These are phyloP conservation scores for Corymbia citriodora DNA, from an alignment of 441 rosid genomes.

Conservation along the genomic window DNA sequence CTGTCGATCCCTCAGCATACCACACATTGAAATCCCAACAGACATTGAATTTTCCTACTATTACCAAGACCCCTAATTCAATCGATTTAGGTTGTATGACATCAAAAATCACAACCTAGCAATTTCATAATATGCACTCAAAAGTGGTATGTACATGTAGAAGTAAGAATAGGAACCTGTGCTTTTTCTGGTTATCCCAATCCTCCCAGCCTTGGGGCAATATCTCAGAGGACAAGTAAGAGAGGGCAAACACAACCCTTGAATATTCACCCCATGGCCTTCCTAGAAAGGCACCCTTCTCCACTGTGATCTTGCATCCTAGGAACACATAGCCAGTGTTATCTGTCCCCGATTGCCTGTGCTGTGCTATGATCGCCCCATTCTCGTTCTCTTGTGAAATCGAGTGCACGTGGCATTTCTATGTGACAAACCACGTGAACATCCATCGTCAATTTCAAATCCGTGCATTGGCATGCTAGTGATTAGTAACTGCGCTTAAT, in stretches of 20 bases:
- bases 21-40: background rate
- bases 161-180: conserved; percentile 18
- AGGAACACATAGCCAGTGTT: conserved; percentile 59
- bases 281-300: conserved; percentile 43
- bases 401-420: conserved; percentile 59
- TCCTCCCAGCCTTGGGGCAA: conserved; percentile 61
- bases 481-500: background rate
- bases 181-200: conserved; percentile 32
- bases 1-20: background rate
- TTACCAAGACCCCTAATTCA: background rate
- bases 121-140: background rate
- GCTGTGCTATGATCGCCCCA: conserved; percentile 72
- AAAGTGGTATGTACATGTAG: background rate
- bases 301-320: conserved; percentile 63
- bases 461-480: background rate
- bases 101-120: background rate
- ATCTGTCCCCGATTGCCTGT: conserved; percentile 32
- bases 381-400: conserved; percentile 24
- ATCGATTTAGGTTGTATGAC: background rate
- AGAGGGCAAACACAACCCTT: conserved; percentile 49
- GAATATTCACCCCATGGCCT: conserved; percentile 83
- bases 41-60: background rate
- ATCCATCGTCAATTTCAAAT: background rate
- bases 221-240: conserved; percentile 41
- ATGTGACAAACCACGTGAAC: background rate